These are phyloP conservation scores for Pilatotrama ljubarskyi DNA, from an alignment of 768 basidiomycete species.

Conservation along the genomic window DNA sequence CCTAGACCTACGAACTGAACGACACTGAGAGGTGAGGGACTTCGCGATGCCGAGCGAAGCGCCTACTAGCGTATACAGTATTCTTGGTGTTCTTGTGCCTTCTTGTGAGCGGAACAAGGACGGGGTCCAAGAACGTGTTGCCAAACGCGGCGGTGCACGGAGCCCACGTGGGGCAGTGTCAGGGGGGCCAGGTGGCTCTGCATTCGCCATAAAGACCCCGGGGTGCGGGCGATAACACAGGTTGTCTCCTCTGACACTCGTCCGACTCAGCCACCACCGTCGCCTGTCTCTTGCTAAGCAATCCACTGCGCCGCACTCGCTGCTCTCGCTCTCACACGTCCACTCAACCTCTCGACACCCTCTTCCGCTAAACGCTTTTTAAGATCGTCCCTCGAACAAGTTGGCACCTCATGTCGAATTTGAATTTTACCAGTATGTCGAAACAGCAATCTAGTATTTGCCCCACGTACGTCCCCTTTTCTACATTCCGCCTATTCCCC, in stretches of 20 bases:
- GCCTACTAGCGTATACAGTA: neutral
- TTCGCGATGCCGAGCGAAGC: neutral
- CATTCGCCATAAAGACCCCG: slow-evolving; percentile 1
- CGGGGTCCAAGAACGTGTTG: slow-evolving; percentile 6
- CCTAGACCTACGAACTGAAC: neutral
- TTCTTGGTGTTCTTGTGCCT: slow-evolving; percentile 1
- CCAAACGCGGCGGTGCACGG: slow-evolving; percentile 7
- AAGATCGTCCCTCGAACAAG: slow-evolving; percentile 46
- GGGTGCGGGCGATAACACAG: slow-evolving; percentile 2
- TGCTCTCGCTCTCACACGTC: slow-evolving; percentile 1
- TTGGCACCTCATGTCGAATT: slow-evolving; percentile 86
- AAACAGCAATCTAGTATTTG: slow-evolving; percentile 89
- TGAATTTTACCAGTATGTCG: slow-evolving; percentile 66
- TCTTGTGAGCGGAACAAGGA: slow-evolving; percentile 2
- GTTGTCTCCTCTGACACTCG: neutral
- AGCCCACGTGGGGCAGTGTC: slow-evolving; percentile 14
- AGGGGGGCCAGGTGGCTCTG: neutral
- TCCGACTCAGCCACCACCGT: slow-evolving; percentile 11
- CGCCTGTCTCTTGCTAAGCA: slow-evolving; percentile 10
- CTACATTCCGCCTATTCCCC: slow-evolving; percentile 12
- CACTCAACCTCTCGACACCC: neutral
- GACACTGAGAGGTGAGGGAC: neutral
- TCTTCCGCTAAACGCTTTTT: neutral
- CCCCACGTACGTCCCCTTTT: slow-evolving; percentile 71
- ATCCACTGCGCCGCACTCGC: neutral